Conservation (phyloP, 257 asterid species). For the Coffea canephora region DNA sequence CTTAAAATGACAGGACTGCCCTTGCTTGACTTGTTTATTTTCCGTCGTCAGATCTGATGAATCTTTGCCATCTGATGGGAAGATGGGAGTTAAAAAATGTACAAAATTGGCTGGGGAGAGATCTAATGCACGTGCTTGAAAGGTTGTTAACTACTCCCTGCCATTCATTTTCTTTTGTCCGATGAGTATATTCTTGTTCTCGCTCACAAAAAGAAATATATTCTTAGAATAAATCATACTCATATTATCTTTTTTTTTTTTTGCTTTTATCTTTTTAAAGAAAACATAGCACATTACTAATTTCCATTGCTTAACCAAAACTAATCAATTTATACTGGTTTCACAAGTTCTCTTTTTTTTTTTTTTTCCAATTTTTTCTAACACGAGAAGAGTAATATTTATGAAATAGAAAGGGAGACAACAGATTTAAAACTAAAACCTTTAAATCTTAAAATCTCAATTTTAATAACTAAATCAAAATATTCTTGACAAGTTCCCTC, state of each 20-base stretch:
- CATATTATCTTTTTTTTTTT: background rate
- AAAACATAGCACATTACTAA: background rate
- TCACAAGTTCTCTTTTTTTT: background rate
- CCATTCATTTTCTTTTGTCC: slow-evolving; percentile 9
- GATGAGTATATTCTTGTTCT: slow-evolving; percentile 18
- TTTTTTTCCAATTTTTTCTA: too few relatives aligned
- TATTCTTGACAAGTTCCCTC: background rate
- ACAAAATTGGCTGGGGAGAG: background rate
- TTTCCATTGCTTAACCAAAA: background rate
- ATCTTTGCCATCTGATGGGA: slow-evolving; percentile 2
- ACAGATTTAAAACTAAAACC: too few relatives aligned
- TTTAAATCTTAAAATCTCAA: too few relatives aligned
- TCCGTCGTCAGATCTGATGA: background rate
- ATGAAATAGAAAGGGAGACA: too few relatives aligned
- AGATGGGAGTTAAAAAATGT: background rate
- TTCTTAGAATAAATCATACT: background rate
- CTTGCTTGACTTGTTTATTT: background rate
- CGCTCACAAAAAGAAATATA: background rate
- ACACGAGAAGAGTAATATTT: too few relatives aligned
- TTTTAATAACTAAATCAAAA: background rate
- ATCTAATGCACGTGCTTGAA: slow-evolving; percentile 36
- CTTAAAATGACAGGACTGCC: slow-evolving; percentile 7
- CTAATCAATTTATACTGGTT: background rate
- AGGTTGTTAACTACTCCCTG: background rate
- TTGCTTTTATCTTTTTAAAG: background rate